These are phyloP conservation scores for Echinochloa phyllopogon DNA, from an alignment of 176 grass and related monocot genomes.

Conservation along the genomic window DNA sequence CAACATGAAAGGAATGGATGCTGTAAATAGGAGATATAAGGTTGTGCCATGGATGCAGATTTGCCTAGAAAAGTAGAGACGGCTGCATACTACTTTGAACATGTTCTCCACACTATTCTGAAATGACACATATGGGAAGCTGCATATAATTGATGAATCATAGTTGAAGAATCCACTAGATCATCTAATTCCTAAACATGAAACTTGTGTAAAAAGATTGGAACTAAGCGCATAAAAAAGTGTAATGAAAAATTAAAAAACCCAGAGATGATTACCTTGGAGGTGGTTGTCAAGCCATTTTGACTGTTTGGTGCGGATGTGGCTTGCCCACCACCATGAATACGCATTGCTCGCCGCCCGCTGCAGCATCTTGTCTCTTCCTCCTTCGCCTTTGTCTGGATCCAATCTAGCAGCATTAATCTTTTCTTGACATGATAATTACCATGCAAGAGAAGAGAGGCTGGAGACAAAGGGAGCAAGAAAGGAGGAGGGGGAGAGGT, in stretches of 20 bases:
- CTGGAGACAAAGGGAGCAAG: constrained; percentile 12
- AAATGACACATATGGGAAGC: background rate
- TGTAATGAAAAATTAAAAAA: background rate
- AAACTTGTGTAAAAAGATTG: background rate
- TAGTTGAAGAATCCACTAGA: background rate
- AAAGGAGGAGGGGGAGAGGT: constrained; percentile 43
- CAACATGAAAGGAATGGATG: background rate
- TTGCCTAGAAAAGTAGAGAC: background rate
- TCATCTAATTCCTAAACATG: constrained; percentile 1
- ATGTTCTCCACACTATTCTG: background rate
- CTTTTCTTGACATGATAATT: constrained; percentile 19
- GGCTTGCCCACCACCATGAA: constrained; percentile 80
- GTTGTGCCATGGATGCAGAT: background rate
- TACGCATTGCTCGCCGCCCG: constrained; percentile 66
- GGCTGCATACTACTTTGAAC: background rate
- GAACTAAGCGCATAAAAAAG: background rate
- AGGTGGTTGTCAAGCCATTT: constrained; percentile 78
- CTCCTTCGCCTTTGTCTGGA: constrained; percentile 33
- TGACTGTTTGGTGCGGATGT: constrained; percentile 72
- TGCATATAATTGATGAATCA: background rate
- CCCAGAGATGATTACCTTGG: constrained; percentile 43
- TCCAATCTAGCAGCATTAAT: constrained; percentile 39
- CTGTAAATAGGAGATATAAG: background rate
- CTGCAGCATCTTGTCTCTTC: constrained; percentile 57
- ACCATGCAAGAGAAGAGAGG: constrained; percentile 27